These are phyloP conservation scores for Pythium aristosporum DNA, from an alignment of 352 stramenopile genomes.

Conservation along the genomic window DNA sequence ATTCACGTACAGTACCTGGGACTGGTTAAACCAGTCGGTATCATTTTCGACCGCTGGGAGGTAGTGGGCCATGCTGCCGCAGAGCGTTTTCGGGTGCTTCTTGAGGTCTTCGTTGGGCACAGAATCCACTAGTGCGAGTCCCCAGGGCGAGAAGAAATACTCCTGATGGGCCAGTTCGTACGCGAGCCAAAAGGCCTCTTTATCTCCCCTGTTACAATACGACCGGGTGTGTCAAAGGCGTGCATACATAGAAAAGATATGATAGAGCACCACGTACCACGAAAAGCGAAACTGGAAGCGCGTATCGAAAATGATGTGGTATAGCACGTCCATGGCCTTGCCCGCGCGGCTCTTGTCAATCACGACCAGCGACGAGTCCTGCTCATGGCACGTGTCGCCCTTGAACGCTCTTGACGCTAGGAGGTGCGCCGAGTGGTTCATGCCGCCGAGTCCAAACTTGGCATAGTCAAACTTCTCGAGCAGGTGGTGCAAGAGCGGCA, in stretches of 20 bases:
- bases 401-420: constrained; percentile 42
- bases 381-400: constrained; percentile 47
- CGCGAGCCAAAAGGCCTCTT: constrained; percentile 71
- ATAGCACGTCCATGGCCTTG: constrained; percentile 41
- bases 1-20: constrained; percentile 60
- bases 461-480: constrained; percentile 59
- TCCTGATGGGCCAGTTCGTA: constrained; percentile 55
- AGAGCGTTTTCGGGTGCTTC: constrained; percentile 55
- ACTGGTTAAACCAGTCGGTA: constrained; percentile 9
- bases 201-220: constrained; percentile 29
- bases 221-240: not conserved
- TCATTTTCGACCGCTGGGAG: constrained; percentile 32
- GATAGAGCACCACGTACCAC: constrained; percentile 24
- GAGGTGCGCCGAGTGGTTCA: constrained; percentile 23
- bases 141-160: constrained; percentile 76
- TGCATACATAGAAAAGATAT: not conserved
- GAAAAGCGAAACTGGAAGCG: constrained; percentile 66
- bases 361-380: constrained; percentile 61
- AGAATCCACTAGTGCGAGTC: constrained; percentile 50
- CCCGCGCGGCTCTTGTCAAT: constrained; percentile 50
- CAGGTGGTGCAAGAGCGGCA: constrained; percentile 43
- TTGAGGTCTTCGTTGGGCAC: constrained; percentile 53
- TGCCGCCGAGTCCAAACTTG: constrained; percentile 34
- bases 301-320: constrained; percentile 53
- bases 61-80: constrained; percentile 70